Conservation (phyloP, 768 basidiomycete genomes). For the Leccinum incarnatum region DNA sequence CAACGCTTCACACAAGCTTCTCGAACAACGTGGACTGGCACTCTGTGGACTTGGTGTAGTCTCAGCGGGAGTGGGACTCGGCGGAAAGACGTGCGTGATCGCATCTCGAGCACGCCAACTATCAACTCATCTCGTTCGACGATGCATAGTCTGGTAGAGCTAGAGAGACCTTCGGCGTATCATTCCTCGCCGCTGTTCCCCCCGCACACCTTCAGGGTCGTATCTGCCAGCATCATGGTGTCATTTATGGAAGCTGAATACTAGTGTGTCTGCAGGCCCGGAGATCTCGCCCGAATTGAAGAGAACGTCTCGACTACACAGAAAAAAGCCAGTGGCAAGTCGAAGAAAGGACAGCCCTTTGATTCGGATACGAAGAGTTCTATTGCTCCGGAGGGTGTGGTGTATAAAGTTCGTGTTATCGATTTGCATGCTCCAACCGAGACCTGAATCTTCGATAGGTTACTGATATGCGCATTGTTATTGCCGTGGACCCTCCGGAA, state of each 20-base stretch:
- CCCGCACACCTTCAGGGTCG: slow-evolving; percentile 80
- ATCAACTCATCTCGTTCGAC: slow-evolving; percentile 23
- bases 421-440: neutral
- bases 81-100: slow-evolving; percentile 78
- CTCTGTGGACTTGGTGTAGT: slow-evolving; percentile 70
- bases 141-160: slow-evolving; percentile 72
- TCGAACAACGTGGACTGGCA: slow-evolving; percentile 88
- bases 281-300: slow-evolving; percentile 87
- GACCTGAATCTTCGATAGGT: slow-evolving; percentile 44
- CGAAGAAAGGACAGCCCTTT: slow-evolving; percentile 39
- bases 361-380: slow-evolving; percentile 38
- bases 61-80: slow-evolving; percentile 78
- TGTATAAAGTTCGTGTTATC: slow-evolving; percentile 63
- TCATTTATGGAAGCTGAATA: slow-evolving; percentile 9
- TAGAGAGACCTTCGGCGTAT: slow-evolving; percentile 80
- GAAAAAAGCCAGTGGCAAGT: slow-evolving; percentile 43
- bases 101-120: neutral
- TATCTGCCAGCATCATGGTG: neutral
- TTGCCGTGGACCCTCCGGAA: slow-evolving; percentile 71
- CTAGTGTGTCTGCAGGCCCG: slow-evolving; percentile 50
- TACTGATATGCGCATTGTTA: slow-evolving; percentile 74
- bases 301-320: slow-evolving; percentile 51
- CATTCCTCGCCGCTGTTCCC: slow-evolving; percentile 71
- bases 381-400: slow-evolving; percentile 67
- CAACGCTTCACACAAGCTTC: slow-evolving; percentile 76